A percentile compares a stretch with the other conserved stretches of the same genome.
Conservation (phyloP, 169 alveolate species). For the Sarcocystis neurona region DNA sequence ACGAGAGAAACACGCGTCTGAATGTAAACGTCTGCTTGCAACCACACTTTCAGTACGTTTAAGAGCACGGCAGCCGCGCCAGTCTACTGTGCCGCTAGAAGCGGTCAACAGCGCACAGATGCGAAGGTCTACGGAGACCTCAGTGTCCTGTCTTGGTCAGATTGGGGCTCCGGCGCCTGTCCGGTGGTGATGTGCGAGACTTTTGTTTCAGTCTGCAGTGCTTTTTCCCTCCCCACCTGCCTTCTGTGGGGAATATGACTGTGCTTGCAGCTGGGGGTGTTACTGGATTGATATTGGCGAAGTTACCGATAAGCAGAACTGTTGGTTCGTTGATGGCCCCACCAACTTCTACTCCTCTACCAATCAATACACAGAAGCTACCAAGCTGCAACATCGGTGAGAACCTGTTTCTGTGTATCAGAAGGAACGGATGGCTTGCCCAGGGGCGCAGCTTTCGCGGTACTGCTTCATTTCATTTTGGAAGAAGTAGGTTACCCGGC, state of each 20-base stretch:
- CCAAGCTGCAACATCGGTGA: slow-evolving; percentile 79
- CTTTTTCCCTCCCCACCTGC: no score
- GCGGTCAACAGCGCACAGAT: no score
- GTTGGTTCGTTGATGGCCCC: slow-evolving; percentile 87
- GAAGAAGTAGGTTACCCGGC: no score
- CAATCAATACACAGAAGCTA: slow-evolving; percentile 74
- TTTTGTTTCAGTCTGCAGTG: no score
- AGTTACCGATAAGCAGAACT: slow-evolving; percentile 74
- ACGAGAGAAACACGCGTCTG: no score
- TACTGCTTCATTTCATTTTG: not conserved
- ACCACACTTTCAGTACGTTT: not conserved
- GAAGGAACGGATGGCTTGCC: not conserved
- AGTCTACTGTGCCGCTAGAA: no score
- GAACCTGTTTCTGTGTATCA: not conserved
- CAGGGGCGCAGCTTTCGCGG: not conserved
- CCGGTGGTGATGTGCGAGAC: no score
- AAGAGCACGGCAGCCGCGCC: no score
- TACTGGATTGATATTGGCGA: slow-evolving; percentile 85
- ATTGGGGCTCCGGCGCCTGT: not conserved
- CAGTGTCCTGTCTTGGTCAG: not conserved
- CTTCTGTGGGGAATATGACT: no score
- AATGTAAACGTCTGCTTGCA: not conserved
- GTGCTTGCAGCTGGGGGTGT: slow-evolving; percentile 79
- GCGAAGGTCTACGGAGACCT: no score
- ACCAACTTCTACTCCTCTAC: slow-evolving; percentile 78